These are phyloP conservation scores for Amaranthus hypochondriacus DNA, from an alignment of 148 eudicot genomes.

Conservation along the genomic window DNA sequence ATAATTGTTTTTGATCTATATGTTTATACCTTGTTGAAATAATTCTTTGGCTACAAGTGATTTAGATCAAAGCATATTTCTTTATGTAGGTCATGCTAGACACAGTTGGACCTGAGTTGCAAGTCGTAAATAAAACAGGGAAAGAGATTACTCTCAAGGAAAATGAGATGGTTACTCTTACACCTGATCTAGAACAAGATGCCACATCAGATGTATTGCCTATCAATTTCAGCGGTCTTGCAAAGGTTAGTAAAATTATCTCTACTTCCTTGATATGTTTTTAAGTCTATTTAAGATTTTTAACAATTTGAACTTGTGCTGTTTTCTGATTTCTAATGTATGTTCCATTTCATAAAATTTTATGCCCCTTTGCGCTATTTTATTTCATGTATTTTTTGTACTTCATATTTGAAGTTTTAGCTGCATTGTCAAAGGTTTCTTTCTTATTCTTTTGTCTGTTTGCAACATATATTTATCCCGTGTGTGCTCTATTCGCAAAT, in stretches of 20 bases:
- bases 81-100: slow-evolving; percentile 70
- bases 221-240: slow-evolving; percentile 60
- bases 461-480: too few relatives aligned
- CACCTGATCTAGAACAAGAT: slow-evolving; percentile 56
- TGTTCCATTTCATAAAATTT: too few relatives aligned
- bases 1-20: background rate
- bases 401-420: too few relatives aligned
- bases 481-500: too few relatives aligned
- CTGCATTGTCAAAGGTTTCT: too few relatives aligned
- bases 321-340: too few relatives aligned
- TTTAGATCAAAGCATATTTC: background rate
- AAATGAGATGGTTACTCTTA: slow-evolving; percentile 54
- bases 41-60: background rate
- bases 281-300: background rate
- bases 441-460: too few relatives aligned
- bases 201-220: slow-evolving; percentile 73
- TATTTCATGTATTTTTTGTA: too few relatives aligned
- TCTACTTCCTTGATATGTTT: background rate
- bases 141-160: slow-evolving; percentile 54
- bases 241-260: slow-evolving; percentile 43
- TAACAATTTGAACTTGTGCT: too few relatives aligned
- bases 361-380: too few relatives aligned
- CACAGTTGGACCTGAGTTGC: slow-evolving; percentile 81
- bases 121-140: slow-evolving; percentile 58
- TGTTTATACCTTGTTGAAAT: background rate